Base-by-base conservation (phyloP, 176 grass and related monocot genomes). In the Raddia distichophylla region DNA sequence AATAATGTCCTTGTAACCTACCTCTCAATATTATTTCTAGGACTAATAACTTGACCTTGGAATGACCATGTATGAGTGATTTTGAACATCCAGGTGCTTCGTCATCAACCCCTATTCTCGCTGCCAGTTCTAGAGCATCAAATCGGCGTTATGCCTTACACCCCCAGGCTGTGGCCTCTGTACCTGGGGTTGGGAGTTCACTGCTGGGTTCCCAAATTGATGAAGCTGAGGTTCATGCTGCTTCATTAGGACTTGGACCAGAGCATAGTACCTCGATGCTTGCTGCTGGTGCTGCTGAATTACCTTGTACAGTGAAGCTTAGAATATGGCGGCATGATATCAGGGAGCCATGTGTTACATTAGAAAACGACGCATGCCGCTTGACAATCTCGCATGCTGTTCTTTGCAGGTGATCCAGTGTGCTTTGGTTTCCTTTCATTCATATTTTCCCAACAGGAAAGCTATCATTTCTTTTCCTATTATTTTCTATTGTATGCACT, bases 291-390 rank as follows among this genome's bases (percentile, higher is more conserved):
- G 71, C 89, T 80, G 81, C 93, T 54, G 97, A 99, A 88, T 80
- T 99, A 87, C 97, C 97, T 58, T 99, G 97, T 70, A 99, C 97
- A 58, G 97, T 99, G 79, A 99, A 96, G 69, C 93, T 99, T 74
- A 92, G 83, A 88, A 93, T 99, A 90, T 99, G 97, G 97, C 69
- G 75, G n/a, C 91, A 99, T 45, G 70, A 96, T 90, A 89, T 92
- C 45, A 90, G 89, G 44, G 52, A 92, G 40, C 85, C 97, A 77
- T 88, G 77, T 81, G 75, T 60, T 57, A 12, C 37, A 14, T 82
- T 99, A 45, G 80, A 88, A 71, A 50, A 71, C 20, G 84, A 86
- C 37, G 86, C 74, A 33, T 93, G 84, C 71, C 72, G 90, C 43
- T 82, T 99, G 87, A 89, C 85, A 35, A 93, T 99, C 84, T 95